Base-by-base conservation (phyloP, 768 basidiomycete species). In the Macrolepiota dolichaula region DNA sequence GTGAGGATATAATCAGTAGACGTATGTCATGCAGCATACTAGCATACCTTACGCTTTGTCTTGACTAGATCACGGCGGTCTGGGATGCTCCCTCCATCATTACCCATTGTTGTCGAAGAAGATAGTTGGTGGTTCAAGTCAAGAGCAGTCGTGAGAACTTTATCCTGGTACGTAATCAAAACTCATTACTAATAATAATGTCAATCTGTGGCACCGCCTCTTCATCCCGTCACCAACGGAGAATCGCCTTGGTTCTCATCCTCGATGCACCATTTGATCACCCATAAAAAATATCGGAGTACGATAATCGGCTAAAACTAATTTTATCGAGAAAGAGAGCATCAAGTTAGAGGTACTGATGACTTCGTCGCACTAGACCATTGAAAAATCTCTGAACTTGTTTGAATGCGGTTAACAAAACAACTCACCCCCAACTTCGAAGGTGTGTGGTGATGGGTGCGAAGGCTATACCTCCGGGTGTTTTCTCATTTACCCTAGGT, bases 21-120 rank as follows among this genome's bases (percentile, higher is more conserved):
- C 62, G 24, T 36, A 37, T 22, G 36, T 15, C 22, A 24, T 9
- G 3, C 2, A 49, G 22, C 7, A 32, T 25, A 1, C 13, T 24
- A 2, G 64, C 74, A 27, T 64, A 87, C 86, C 80, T 94, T 93
- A 15, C 84, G 79, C 71, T 84, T 92, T 62, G 70, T 89, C 63
- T 78, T 81, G 11, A 94, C 91, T 22, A 94, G 77, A 68, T 93
- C 92, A 57, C 91, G 77, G 57, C 92, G 81, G 73, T 93, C 92
- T 3, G 91, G 90, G 61, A 94, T 92, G 68, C 89, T 91, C 77
- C 91, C 91, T 63, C 92, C 92, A 73, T 93, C 91, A 82, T 92
- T 92, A 70, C 91, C 90, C 91, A 93, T 93, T 70, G 57, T 67
- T 2, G 37, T 55, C 10, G 19, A 25, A 6, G 36, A 44, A 12